Base-by-base conservation (phyloP, 306 rosid genomes). In the Vigna reflexopilosa region DNA sequence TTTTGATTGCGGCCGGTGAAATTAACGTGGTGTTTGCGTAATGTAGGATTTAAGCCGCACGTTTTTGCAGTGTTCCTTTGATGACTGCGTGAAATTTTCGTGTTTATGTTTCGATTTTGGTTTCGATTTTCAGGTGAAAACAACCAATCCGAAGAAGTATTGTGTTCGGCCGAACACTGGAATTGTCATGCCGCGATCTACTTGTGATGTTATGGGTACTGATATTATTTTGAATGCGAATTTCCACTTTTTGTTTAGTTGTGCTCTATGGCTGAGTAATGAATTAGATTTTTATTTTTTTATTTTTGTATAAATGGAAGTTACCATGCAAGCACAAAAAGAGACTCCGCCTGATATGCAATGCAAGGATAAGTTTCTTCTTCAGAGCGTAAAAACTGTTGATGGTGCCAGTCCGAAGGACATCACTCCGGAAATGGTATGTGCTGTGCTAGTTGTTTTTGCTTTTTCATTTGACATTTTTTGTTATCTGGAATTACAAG, bases 151-250 rank as follows among this genome's bases (percentile, higher is more conserved):
- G 0, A 95, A 89, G 84, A 95, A 95, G 90, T 95, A 95, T 80
- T 95, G 98, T 71, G 98, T 95, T 85, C 97, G 98, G 54, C 98
- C 98, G 4, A 95, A 95, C 94, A 89, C 98, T 6, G 98, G 98
- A 76, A 42, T 95, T 68, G 98, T 95, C 38, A 63, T 82, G 82
- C 98, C 98, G 0, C 87, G 92, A 74, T 91, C 98, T 52, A 86
- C 98, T 3, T 95, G 98, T 62, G 97, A 92, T 64, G 88, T 95
- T 77, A 88, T 85, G 90, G 98, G 98, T 95, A 85, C 77, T 42
- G 1, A 77, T 81, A 61, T 66, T 67, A 30, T 69, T 67, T 66
- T 44, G 67, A 64, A 62, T 28, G 30, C 67, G 20, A 1, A 52
- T 72, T 57, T 0, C 42, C 28, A 12, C 11, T 2, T 1, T 45